Conservation (phyloP, 108 stramenopile species). For the Skeletonema marinoi region DNA sequence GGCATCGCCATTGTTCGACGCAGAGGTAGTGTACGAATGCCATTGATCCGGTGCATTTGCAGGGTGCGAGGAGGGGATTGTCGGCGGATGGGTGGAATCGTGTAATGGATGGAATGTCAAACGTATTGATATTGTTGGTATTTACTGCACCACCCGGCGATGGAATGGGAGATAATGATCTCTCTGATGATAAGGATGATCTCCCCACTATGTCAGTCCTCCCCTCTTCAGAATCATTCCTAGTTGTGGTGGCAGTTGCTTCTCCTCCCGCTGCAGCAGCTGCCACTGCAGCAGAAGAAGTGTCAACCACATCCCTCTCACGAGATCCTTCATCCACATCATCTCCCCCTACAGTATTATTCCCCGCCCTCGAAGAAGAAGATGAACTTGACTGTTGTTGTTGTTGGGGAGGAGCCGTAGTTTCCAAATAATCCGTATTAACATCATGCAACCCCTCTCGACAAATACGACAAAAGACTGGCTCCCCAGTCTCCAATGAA, state of each 20-base stretch:
- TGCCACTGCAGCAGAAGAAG: neutral
- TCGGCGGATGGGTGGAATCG: constrained; percentile 67
- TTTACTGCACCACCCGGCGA: neutral
- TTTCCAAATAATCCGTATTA: constrained; percentile 46
- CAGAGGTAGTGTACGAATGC: constrained; percentile 92
- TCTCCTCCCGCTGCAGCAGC: neutral
- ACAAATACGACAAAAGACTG: constrained; percentile 89
- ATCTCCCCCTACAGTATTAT: neutral
- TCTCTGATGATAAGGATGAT: constrained; percentile 10
- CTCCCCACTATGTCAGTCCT: neutral
- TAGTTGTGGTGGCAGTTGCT: neutral
- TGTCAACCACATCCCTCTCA: neutral
- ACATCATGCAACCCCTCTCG: constrained; percentile 88
- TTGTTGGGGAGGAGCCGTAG: constrained; percentile 23
- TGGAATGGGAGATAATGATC: constrained; percentile 5
- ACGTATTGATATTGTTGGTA: neutral
- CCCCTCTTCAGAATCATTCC: neutral
- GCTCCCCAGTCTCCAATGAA: constrained; percentile 50
- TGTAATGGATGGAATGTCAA: constrained; percentile 17
- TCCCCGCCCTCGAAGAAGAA: neutral
- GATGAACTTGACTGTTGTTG: constrained; percentile 1
- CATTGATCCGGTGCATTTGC: constrained; percentile 90
- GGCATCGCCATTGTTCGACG: constrained; percentile 90
- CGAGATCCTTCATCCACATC: neutral
- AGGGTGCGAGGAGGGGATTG: constrained; percentile 88